Conservation (phyloP, 2,329 filamentous ascomycete species). For the Trichoderma polysporum region DNA sequence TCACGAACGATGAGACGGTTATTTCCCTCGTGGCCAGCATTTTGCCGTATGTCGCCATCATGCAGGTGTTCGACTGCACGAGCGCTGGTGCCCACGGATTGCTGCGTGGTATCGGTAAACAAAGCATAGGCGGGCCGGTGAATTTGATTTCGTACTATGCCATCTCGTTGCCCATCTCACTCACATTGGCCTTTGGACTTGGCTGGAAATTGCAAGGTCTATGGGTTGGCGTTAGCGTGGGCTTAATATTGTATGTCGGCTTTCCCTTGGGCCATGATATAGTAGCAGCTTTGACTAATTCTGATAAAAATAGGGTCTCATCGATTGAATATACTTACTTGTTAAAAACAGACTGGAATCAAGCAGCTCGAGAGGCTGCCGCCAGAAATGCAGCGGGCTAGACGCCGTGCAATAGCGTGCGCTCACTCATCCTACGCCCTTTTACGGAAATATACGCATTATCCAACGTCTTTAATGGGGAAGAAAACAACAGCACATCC, state of each 20-base stretch:
- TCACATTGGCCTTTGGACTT: constrained; percentile 73
- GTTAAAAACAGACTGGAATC: constrained; percentile 53
- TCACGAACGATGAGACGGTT: constrained; percentile 72
- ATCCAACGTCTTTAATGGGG: not conserved
- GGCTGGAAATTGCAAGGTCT: constrained; percentile 76
- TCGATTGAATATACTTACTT: constrained; percentile 56
- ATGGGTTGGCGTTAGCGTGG: constrained; percentile 77
- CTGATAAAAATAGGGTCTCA: constrained; percentile 41
- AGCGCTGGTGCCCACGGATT: constrained; percentile 80
- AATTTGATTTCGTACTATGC: constrained; percentile 85
- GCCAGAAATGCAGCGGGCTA: constrained; percentile 49
- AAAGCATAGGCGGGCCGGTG: constrained; percentile 86
- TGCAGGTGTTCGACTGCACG: constrained; percentile 86
- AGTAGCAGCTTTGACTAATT: constrained; percentile 19
- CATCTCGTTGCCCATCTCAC: constrained; percentile 80
- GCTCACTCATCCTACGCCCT: not conserved
- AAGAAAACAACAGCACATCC: not conserved
- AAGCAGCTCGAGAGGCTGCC: constrained; percentile 53
- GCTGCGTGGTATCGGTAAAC: constrained; percentile 80
- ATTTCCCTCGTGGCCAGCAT: constrained; percentile 65
- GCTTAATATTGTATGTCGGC: constrained; percentile 59
- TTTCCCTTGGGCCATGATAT: not conserved
- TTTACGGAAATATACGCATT: not conserved
- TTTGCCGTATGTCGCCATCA: constrained; percentile 78
- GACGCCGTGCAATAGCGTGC: constrained; percentile 16